Evolutionary conservation across 129 eudicot genomes (phyloP), one percentile per base, ranked within the genome.

Genomic region (Helianthus tuberosus): DNA sequence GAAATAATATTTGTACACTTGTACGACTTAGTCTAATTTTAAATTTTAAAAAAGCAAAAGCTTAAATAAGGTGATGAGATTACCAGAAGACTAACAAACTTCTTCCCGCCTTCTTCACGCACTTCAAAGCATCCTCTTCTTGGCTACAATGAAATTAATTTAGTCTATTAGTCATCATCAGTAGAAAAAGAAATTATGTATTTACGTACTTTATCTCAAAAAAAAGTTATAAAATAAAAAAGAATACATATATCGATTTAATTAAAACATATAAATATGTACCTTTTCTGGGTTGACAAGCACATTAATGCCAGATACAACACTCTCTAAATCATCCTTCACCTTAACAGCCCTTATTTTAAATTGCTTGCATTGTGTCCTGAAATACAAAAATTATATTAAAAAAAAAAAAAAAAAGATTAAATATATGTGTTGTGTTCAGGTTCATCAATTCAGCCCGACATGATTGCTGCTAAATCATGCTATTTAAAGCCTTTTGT

Each of bases 41-140:
- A 10, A 23, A 13, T 8, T 62, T 73, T 9, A 8, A 5, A 14
- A 10, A 27, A 27, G 8, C 25, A 64, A 53, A 2, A 69, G 48
- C 17, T 27, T 14, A 8, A 3, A 54, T 39, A 14, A 32, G 47
- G 66, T 50, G 36, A 50, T 35, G 47, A 71, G 49, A 38, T 77
- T 87, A 87, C 91, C 91, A 83, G 83, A 81, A 92, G 86, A 73
- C 93, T 89, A 53, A 92, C 60, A 57, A 92, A 89, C 63, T 39
- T 77, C 73, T 85, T 85, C n/a, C 97, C 96, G 23, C 87, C 87
- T 62, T 87, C 92, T 75, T 85, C 91, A 5, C 97, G 89, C 5
- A 92, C 74, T 60, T 92, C 97, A 63, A 92, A 89, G 80, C 97
- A 92, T 51, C 97, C 97, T 74, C 91, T 85, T 74, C 97, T 87